Base-by-base conservation (phyloP, 2,329 filamentous ascomycete genomes). In the Alternaria conjuncta region DNA sequence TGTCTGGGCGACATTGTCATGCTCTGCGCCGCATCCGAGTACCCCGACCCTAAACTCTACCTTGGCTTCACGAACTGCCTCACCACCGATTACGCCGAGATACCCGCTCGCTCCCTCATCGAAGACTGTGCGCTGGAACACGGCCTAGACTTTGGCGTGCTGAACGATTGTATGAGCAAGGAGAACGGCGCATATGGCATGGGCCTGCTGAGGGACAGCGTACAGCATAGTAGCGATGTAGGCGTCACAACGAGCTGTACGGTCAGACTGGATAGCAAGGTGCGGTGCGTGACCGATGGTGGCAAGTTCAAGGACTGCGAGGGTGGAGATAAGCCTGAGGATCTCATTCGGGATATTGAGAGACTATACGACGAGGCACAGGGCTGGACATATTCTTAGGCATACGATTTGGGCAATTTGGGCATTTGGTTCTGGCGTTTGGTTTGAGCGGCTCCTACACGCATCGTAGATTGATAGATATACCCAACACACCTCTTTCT, bases 41-140 rank as follows among this genome's bases (percentile, higher is more conserved):
- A 96, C 75, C 92, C 92, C 28, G 89, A 94, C 69, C 92, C 92
- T 30, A 96, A 97, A 81, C 92, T 90, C 68, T 94, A 91, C 73
- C 89, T 99, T 21, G 95, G 95, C 65, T 99, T 98, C 82, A 90
- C 93, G 61, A 96, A 96, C 87, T 99, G 96, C 82, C 82, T 99
- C 61, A 89, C 90, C 21, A 87, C 86, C 66, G 87, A 94, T 65
- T 99, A 94, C 80, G 59, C 84, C 21, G 81, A 89, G 8, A 97
- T 99, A 32, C 95, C 96, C 2, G 85, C 92, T 32, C 87, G 90
- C 55, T 85, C 86, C n/a, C 86, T 97, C 18, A 86, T 97, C 44
- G 87, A 96, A 77, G 89, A 93, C 76, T 99, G 96, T 78, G 93
- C 96, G 4, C 84, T 97, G 55, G 93, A 98, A 81, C 93, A 97